Evolutionary conservation across 192 early-diverging fungal genomes (phyloP), one percentile per base, ranked within the genome.

Genomic region (Coemansia sp.): DNA sequence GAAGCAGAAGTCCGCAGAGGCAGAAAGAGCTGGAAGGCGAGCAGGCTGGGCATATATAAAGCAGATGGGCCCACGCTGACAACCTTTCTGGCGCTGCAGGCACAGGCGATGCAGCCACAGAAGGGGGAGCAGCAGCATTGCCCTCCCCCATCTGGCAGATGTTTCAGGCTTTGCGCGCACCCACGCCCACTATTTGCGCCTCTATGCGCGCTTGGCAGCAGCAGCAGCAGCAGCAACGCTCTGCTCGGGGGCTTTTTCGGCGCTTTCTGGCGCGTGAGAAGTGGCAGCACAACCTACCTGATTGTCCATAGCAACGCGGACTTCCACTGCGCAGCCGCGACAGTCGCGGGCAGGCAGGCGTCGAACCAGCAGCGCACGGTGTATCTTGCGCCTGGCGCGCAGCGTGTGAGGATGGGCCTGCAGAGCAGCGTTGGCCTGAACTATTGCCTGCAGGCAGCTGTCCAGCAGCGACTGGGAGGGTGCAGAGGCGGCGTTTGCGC

Each of bases 391-490:
- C 18, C 32, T 34, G 32, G 32, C 32, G 32, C 30, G 47, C 23
- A 9, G 47, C 47, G 26, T 16, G 47, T 30, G 26, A 26, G 10
- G 14, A 7, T 7, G 14, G 3, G 26, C 11, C 26, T 49, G 47
- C 47, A 14, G 47, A 11, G 26, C 14, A 10, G 32, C 9, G 16
- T 32, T 32, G 26, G 23, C 30, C 47, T 49, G 28, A 14, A 49
- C 47, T 30, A 49, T 49, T 31, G 47, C 47, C 16, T 49, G 47
- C 32, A 49, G 47, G 28, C 47, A 49, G 47, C 18, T 16, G 26
- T 21, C 47, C 28, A 49, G 26, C 6, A 32, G 16, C 26, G 26
- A 49, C 30, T 49, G 47, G 28, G n/a, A 18, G 43, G 3, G 44
- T 26, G 0, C 32, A 32, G 12, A 11, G 26, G 9, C 47, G 15